Evolutionary conservation across 371 early-diverging fungal genomes (phyloP).

Genomic region (Mortierella sp.): DNA sequence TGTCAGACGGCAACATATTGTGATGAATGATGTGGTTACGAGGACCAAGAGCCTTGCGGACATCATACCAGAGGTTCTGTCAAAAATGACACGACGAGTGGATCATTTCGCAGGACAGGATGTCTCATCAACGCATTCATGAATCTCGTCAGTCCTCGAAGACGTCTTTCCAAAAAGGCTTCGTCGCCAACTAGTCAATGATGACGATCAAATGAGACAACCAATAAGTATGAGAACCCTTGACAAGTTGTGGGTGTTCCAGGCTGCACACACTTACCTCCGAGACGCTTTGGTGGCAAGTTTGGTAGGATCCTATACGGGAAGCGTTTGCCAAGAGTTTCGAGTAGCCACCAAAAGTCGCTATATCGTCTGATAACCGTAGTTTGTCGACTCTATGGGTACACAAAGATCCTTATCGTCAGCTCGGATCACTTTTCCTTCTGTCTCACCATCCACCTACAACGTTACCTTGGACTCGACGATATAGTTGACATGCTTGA

Average conservation of each 20-base stretch:
- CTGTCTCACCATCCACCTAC: not conserved
- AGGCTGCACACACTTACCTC: no score
- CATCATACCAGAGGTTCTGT: conserved; percentile 75
- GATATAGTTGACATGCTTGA: conserved; percentile 87
- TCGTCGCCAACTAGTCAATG: conserved; percentile 63
- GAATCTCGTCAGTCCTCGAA: conserved; percentile 80
- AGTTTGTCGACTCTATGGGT: conserved; percentile 60
- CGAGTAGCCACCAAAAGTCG: conserved; percentile 88
- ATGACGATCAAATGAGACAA: conserved; percentile 1
- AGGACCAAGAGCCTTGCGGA: no score
- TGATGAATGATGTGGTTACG: no score
- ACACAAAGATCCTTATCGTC: conserved; percentile 2
- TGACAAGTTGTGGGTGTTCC: no score
- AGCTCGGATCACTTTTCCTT: conserved; percentile 3
- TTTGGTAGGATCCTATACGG: conserved; percentile 78
- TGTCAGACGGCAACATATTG: no score
- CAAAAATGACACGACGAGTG: conserved; percentile 70
- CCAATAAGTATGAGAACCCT: not conserved
- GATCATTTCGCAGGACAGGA: conserved; percentile 76
- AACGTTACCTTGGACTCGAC: conserved; percentile 67
- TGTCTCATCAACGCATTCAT: conserved; percentile 81
- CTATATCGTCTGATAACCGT: conserved; percentile 83
- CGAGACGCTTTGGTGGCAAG: conserved; percentile 62
- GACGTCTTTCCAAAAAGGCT: conserved; percentile 78
- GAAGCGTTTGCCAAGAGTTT: conserved; percentile 75